A percentile compares a stretch with the other conserved stretches of the same genome.
Conservation (phyloP, 1,139 yeast species). For the Geotrichum candidum region DNA sequence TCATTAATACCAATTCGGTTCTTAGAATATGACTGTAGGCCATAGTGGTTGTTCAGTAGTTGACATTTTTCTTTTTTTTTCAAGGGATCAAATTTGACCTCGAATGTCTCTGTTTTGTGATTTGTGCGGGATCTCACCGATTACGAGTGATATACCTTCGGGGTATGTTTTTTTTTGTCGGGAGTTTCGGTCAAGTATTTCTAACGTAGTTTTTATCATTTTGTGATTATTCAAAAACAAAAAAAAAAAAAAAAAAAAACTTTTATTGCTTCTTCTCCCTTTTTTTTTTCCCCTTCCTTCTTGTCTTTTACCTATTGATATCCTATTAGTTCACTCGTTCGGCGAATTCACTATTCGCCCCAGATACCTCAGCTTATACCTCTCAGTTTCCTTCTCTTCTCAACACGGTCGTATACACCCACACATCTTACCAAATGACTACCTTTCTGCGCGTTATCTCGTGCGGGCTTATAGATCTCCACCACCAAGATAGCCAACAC, state of each 20-base stretch:
- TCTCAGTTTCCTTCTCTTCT: neutral
- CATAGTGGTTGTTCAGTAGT: neutral
- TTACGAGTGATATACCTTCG: too few relatives aligned
- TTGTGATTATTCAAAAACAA: neutral
- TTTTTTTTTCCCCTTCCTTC: neutral
- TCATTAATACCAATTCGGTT: neutral
- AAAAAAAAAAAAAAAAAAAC: neutral
- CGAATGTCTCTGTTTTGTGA: neutral
- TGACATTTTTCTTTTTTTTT: neutral
- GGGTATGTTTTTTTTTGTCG: neutral
- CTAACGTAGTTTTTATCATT: neutral
- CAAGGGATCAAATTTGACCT: neutral
- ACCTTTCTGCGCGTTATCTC: conserved; percentile 1
- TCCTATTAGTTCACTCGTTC: neutral
- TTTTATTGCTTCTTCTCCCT: neutral
- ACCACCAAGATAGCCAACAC: neutral
- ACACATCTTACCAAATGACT: neutral
- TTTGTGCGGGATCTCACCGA: neutral
- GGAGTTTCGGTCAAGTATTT: neutral
- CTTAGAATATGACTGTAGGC: neutral
- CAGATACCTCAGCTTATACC: too few relatives aligned
- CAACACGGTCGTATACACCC: neutral
- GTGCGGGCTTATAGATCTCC: conserved; percentile 5
- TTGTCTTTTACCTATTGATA: neutral
- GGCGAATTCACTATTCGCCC: too few relatives aligned